Conservation (phyloP, 148 eudicot species). For the Arctostaphylos glauca region DNA sequence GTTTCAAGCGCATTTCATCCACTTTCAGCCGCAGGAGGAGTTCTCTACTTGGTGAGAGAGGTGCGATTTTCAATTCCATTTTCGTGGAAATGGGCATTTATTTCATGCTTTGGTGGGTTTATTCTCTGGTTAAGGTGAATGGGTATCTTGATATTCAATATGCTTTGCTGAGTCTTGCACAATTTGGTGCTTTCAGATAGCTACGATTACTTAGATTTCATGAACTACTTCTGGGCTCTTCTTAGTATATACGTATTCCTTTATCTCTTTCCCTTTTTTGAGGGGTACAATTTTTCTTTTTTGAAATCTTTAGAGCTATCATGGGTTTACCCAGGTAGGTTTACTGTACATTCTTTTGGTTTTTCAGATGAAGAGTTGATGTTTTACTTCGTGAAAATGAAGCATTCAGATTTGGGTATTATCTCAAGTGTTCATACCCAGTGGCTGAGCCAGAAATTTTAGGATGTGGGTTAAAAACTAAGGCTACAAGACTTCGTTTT, state of each 20-base stretch:
- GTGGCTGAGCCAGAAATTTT: too few species aligned
- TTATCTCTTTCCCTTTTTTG: too few species aligned
- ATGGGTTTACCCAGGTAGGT: not conserved
- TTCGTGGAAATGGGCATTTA: not conserved
- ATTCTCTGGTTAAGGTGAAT: slow-evolving; percentile 4
- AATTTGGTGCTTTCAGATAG: not conserved
- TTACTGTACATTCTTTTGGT: not conserved
- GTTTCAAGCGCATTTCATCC: not conserved
- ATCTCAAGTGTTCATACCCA: not conserved
- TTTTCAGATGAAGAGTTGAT: not conserved
- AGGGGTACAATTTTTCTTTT: not conserved
- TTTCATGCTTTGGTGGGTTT: not conserved
- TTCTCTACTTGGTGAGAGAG: not conserved
- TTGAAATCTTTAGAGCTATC: not conserved
- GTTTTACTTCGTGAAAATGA: not conserved
- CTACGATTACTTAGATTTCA: not conserved
- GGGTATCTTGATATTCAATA: not conserved
- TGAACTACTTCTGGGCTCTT: not conserved
- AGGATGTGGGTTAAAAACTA: too few species aligned
- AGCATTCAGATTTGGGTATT: not conserved
- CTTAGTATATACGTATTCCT: not conserved
- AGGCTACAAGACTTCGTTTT: too few species aligned
- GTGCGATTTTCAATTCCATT: slow-evolving; percentile 1
- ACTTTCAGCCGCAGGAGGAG: not conserved
- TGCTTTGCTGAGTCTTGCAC: not conserved